Evolutionary conservation across 176 grass and related monocot genomes (phyloP), one percentile per base, ranked within the genome.

Genomic region (Carex littledalei): DNA sequence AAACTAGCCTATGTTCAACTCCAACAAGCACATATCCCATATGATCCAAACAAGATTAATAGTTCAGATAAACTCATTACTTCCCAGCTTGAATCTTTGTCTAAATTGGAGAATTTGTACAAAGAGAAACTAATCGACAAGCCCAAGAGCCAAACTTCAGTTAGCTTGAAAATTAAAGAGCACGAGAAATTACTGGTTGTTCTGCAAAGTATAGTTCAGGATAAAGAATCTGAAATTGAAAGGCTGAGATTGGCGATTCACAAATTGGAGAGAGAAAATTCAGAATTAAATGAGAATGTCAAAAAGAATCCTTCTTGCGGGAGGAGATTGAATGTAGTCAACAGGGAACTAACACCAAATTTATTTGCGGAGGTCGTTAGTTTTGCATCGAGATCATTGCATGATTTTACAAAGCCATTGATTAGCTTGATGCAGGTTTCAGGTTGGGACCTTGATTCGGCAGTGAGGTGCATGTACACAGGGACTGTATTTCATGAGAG

Each of bases 1-100:
- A 98, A 94, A 75, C 3, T 87, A 69, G 85, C 89, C 14, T 98
- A 98, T 84, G 83, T 98, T 43, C 86, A 90, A 37, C 79, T 93
- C 57, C 92, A 94, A 79, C 80, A 91, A 62, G 91, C 95, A 1
- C 73, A 76, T 78, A 31, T 92, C 49, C 92, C 92, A 16, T 94
- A 94, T 85, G 83, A 90, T 16, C 76, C 88, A 61, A 89, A 86
- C 60, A 82, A 86, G 74, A 84, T 94, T 12, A 82, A 31, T 57
- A 45, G 47, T 53, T 85, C 91, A 0, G 87, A 87, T 87, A 72
- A 87, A 35, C 63, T 81, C n/a, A 84, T 98, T 39, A 72, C 21
- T 8, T 91, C 91, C 0, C 88, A 87, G 89, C 82, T 98, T 49
- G 86, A 93, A 71, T 87, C 84, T 17, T 6, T 88, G 8, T 85